phyloP scores from a whole-genome alignment of 2,329 filamentous ascomycete species.

The Thelonectria olida region DNA sequence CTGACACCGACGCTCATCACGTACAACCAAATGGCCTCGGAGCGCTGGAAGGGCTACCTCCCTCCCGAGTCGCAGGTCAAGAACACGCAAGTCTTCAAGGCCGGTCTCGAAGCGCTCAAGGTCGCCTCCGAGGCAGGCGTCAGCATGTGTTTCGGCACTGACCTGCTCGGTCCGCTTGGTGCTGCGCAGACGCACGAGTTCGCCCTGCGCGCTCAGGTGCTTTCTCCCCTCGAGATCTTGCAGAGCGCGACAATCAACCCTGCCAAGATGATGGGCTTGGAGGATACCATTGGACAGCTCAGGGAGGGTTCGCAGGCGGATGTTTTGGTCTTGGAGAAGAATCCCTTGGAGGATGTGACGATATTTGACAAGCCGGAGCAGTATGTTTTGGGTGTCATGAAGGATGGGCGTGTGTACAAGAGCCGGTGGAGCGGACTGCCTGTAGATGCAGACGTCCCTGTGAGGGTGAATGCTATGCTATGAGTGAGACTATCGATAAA shows the following conservation, averaged over 20 bases:
- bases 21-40: slow-evolving; percentile 57
- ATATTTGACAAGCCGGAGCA: slow-evolving; percentile 58
- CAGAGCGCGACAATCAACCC: slow-evolving; percentile 53
- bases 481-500: not conserved
- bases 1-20: slow-evolving; percentile 64
- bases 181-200: slow-evolving; percentile 45
- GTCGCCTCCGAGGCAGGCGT: slow-evolving; percentile 62
- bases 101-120: slow-evolving; percentile 55
- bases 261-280: slow-evolving; percentile 57
- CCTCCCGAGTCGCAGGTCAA: slow-evolving; percentile 54
- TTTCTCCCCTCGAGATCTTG: slow-evolving; percentile 34
- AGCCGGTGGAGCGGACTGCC: slow-evolving; percentile 33
- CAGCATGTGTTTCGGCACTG: slow-evolving; percentile 62
- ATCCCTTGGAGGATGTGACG: slow-evolving; percentile 63
- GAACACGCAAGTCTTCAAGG: slow-evolving; percentile 58
- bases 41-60: slow-evolving; percentile 53
- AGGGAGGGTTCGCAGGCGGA: slow-evolving; percentile 60
- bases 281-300: slow-evolving; percentile 58
- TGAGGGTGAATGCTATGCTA: slow-evolving; percentile 12
- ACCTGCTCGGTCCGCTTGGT: slow-evolving; percentile 43
- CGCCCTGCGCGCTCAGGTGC: slow-evolving; percentile 34
- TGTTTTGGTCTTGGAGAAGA: slow-evolving; percentile 58
- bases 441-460: slow-evolving; percentile 26
- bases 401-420: slow-evolving; percentile 53
- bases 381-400: slow-evolving; percentile 60